Evolutionary conservation across 2,329 filamentous ascomycete species (phyloP), one percentile per base, ranked within the genome.

Genomic region (Fusarium burgessii): DNA sequence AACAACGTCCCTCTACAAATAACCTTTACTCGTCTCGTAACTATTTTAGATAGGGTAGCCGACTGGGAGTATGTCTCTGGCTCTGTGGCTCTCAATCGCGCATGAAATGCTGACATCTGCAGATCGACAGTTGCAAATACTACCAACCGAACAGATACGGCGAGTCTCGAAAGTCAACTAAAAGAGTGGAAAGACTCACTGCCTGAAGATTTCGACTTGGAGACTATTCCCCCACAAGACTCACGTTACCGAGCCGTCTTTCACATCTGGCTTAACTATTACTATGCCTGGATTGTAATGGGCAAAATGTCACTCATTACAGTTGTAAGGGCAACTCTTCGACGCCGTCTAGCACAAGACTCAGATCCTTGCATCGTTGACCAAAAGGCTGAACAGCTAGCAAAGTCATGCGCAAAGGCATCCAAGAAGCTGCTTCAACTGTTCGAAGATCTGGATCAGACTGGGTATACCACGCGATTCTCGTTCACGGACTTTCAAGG

Each of bases 141-240:
- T 5, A 6, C 9, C 1, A 11, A 7, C 6, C 40, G 18, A 9
- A 11, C 13, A 25, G 52, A 56, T 3, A 25, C 52, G n/a, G 10
- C 8, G 17, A 15, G 5, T 2, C 1, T 56, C 3, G 57, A 59
- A 8, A n/a, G 23, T 11, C 18, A 43, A 3, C 17, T 59, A 2
- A 59, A 3, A 43, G n/a, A 43, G 6, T 59, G 57, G 57, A 59
- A 59, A 11, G 33, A n/a, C 23, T 56, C 57, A 1, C 17, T 59
- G 2, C 38, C 57, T 2, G 38, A 29, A 10, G 15, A 14, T 0
- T 55, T 56, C 11, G 38, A 55, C 15, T 38, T 59, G 1, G 57
- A 59, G 18, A 27, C 38, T 3, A 59, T 59, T 2, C 38, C 38
- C 1, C 57, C 57, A 0, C 50, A 29, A 23, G 57, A 59, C 15